These are phyloP conservation scores for Cyberlindnera americana DNA, from an alignment of 805 yeast species.

Conservation along the genomic window DNA sequence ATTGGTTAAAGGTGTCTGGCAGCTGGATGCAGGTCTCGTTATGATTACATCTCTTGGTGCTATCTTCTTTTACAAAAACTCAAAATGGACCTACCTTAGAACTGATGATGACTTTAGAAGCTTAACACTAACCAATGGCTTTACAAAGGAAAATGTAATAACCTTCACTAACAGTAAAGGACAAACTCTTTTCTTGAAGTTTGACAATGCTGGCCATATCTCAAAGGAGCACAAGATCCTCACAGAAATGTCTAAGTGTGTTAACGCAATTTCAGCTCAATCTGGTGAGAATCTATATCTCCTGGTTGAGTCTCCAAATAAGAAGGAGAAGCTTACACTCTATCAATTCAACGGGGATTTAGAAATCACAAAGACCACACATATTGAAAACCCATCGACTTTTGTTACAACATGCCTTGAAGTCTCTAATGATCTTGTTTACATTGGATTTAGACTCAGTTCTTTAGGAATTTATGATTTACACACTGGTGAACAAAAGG, in stretches of 20 bases:
- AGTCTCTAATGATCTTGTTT: slow-evolving; percentile 40
- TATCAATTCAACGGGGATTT: slow-evolving; percentile 35
- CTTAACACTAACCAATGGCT: slow-evolving; percentile 42
- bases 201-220: slow-evolving; percentile 35
- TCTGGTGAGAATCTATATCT: slow-evolving; percentile 32
- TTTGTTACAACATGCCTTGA: slow-evolving; percentile 60
- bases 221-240: slow-evolving; percentile 20
- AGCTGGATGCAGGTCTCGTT: slow-evolving; percentile 43
- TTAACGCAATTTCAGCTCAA: slow-evolving; percentile 42
- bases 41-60: slow-evolving; percentile 60
- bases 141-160: slow-evolving; percentile 32
- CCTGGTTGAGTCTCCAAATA: slow-evolving; percentile 66
- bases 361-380: slow-evolving; percentile 20
- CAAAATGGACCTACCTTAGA: slow-evolving; percentile 30
- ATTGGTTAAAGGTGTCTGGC: slow-evolving; percentile 56
- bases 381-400: slow-evolving; percentile 39
- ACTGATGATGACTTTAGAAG: slow-evolving; percentile 30
- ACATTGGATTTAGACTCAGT: slow-evolving; percentile 72
- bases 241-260: slow-evolving; percentile 40
- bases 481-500: slow-evolving; percentile 21
- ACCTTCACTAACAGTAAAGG: slow-evolving; percentile 39
- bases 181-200: slow-evolving; percentile 39
- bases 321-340: slow-evolving; percentile 48
- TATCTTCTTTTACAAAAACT: slow-evolving; percentile 31
- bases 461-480: slow-evolving; percentile 56